Evolutionary conservation across 805 yeast species (phyloP).

Genomic region (Ogataea glucozyma): DNA sequence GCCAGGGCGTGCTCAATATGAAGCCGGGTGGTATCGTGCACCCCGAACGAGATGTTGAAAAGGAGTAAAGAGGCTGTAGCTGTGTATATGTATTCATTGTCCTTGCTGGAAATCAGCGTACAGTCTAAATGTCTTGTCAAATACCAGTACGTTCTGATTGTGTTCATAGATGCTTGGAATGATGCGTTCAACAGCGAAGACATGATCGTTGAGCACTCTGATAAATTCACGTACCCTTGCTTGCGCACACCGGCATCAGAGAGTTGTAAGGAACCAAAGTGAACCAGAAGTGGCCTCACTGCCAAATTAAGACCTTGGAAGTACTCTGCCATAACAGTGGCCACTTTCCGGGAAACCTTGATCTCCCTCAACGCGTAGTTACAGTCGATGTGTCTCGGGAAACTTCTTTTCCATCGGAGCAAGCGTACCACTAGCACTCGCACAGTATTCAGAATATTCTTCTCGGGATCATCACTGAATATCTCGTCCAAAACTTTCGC

Average conservation of each 20-base stretch:
- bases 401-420: conserved; percentile 59
- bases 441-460: conserved; percentile 64
- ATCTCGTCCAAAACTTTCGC: conserved; percentile 62
- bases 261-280: conserved; percentile 63
- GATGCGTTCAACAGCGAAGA: conserved; percentile 66
- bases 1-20: conserved; percentile 68
- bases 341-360: conserved; percentile 55
- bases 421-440: conserved; percentile 62
- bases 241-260: conserved; percentile 32
- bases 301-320: conserved; percentile 76
- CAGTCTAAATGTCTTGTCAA: conserved; percentile 64
- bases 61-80: conserved; percentile 66
- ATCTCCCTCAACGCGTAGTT: conserved; percentile 50
- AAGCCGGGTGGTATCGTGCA: conserved; percentile 65
- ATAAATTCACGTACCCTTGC: conserved; percentile 49
- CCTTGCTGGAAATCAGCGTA: conserved; percentile 74
- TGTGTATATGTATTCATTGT: conserved; percentile 72
- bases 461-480: conserved; percentile 65
- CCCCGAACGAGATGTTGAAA: conserved; percentile 73
- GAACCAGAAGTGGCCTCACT: conserved; percentile 67
- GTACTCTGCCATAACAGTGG: conserved; percentile 70
- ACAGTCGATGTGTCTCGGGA: conserved; percentile 60
- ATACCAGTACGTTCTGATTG: conserved; percentile 66
- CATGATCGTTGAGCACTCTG: conserved; percentile 61
- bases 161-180: conserved; percentile 71